phyloP scores from a whole-genome alignment of 441 rosid genomes.

The Geranium incanum region DNA sequence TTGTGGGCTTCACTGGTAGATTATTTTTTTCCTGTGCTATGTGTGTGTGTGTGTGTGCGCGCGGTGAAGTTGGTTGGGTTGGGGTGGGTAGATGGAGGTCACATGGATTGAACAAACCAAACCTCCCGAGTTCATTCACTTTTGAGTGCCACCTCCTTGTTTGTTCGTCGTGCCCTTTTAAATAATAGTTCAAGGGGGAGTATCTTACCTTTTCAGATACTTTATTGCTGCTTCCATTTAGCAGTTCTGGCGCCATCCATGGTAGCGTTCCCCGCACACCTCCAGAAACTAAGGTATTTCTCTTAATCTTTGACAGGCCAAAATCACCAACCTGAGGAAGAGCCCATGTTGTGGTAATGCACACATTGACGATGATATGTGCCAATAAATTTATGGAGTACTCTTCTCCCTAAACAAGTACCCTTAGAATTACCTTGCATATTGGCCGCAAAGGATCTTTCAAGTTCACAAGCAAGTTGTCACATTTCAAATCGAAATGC shows the following conservation, averaged over 20 bases:
- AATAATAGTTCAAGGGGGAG: constrained; percentile 6
- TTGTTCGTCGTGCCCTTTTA: not conserved
- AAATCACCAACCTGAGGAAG: constrained; percentile 56
- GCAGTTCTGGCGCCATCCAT: constrained; percentile 73
- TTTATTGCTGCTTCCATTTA: constrained; percentile 61
- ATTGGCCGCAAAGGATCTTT: constrained; percentile 64
- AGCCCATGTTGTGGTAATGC: constrained; percentile 1
- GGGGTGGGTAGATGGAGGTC: not conserved
- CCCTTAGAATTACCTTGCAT: constrained; percentile 46
- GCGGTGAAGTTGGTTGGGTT: not conserved
- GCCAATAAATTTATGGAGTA: not conserved
- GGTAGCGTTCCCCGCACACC: constrained; percentile 72
- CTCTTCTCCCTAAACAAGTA: not conserved
- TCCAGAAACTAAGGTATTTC: constrained; percentile 58
- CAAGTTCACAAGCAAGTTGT: constrained; percentile 60
- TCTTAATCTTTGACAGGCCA: constrained; percentile 59
- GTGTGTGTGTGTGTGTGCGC: not conserved
- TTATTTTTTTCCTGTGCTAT: not conserved
- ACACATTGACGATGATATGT: not conserved
- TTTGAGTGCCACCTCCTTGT: not conserved
- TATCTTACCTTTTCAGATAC: constrained; percentile 59
- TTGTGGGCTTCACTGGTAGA: not conserved
- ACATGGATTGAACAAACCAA: not conserved
- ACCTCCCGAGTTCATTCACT: not conserved
- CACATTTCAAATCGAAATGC: constrained; percentile 67